Evolutionary conservation across 768 basidiomycete genomes (phyloP), one percentile per base, ranked within the genome.

Genomic region (Leccinum rimulosum): DNA sequence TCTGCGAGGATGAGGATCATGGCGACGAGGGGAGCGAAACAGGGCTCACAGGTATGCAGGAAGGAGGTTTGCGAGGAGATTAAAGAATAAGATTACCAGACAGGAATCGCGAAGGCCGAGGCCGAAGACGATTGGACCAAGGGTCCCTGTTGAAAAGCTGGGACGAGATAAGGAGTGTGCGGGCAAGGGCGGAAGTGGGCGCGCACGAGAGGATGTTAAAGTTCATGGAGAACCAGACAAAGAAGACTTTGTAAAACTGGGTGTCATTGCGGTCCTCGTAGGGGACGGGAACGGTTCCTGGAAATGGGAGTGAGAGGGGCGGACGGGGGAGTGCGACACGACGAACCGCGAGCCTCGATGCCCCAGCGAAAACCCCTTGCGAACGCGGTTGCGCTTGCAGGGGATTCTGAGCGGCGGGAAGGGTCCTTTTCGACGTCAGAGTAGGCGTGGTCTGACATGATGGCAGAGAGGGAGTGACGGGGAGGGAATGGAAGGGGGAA

Each of bases 171-270:
- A 50, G 54, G 52, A 2, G 22, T 30, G 31, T 17, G 51, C 3
- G 9, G 31, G 7, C 10, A 22, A 12, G 28, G 43, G 43, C n/a
- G 17, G 40, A 12, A 22, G 5, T 19, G 6, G 49, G 31, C 10
- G 69, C 78, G 28, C 30, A 87, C 73, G 78, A 79, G 17, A 87
- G 74, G 28, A 88, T 80, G 64, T 88, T 88, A 70, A 87, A 80
- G 66, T 87, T 88, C 55, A 82, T 79, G 8, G 87, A 84, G 65
- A 88, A 85, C 88, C 87, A 89, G 4, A 88, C 76, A 65, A 86
- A 85, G 75, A 88, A 88, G 64, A 87, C 71, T 60, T 88, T 85
- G 64, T 82, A 82, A 53, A 83, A 79, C 50, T 82, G 80, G n/a
- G 74, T 80, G 64, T 88, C 87, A 9, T 66, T 77, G 50, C 86